Evolutionary conservation across 768 basidiomycete genomes (phyloP), one percentile per base, ranked within the genome.

Genomic region (Termitomyces sp.): DNA sequence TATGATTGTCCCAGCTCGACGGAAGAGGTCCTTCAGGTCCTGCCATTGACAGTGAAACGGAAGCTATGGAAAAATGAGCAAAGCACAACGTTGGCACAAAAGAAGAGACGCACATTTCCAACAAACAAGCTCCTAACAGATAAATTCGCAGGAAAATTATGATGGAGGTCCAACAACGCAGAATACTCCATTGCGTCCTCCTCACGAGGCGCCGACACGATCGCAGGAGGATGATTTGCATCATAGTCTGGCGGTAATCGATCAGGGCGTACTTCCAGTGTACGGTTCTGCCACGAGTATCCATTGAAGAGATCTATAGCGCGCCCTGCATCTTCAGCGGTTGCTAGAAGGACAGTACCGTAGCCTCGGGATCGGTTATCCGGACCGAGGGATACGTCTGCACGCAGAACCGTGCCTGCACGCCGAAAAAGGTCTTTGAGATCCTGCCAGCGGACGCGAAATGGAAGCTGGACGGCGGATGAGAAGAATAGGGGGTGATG

Each of bases 401-500:
- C 87, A 49, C 90, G 79, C 37, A 92, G 75, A 61, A 95, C 86
- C 29, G 91, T 97, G 42, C 97, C 97, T 6, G 96, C 92, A 62
- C 92, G 90, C 37, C 96, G 85, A 72, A 99, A 98, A 53, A 99
- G 84, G 70, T 99, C 96, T 65, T 99, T 98, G 61, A 99, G 83
- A 75, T 99, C 97, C 76, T 99, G 97, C 97, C 97, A 99, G 55
- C 97, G 86, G 39, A 98, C 95, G 59, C 96, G 81, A 72, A 96
- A 98, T 0, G 97, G 97, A 26, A 99, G 83, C 94, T 95, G 59
- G 46, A 60, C 43, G 42, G 43, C 55, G 44, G 47, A 62, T 34
- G 49, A 55, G 55, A 22, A 24, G 36, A 16, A 57, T 50, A 42
- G 48, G 24, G 56, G n/a, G 8, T 1, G 4, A 10, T 3, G 46